Evolutionary conservation across 192 early-diverging fungal genomes (phyloP).

Genomic region (Backusella mclennaniae): DNA sequence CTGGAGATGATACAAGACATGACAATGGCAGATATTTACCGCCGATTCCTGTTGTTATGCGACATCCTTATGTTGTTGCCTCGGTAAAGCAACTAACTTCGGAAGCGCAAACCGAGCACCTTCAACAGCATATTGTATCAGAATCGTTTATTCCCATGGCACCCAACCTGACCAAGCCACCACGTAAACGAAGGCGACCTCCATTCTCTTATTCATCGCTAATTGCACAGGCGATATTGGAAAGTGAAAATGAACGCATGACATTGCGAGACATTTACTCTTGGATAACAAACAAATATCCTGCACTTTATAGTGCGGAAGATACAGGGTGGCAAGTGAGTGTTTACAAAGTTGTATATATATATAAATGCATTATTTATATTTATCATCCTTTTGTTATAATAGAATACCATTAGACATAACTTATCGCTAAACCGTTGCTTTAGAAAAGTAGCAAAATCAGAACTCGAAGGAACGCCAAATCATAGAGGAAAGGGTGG

Average conservation of each 20-base stretch:
- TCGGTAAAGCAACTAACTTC: conserved; percentile 27
- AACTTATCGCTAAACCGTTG: conserved; percentile 85
- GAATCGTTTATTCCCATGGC: conserved; percentile 38
- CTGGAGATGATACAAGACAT: neutral
- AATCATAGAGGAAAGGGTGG: conserved; percentile 59
- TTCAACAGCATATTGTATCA: conserved; percentile 33
- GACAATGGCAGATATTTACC: conserved; percentile 9
- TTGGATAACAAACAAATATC: conserved; percentile 75
- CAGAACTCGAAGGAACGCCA: conserved; percentile 47
- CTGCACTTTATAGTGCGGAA: conserved; percentile 68
- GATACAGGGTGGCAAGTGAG: conserved; percentile 82
- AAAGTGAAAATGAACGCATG: conserved; percentile 55
- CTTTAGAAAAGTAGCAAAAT: conserved; percentile 72
- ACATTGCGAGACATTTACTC: conserved; percentile 87
- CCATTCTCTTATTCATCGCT: conserved; percentile 82
- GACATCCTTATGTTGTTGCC: conserved; percentile 21
- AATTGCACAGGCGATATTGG: conserved; percentile 79
- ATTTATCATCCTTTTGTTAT: neutral
- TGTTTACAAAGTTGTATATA: neutral
- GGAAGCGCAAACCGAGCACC: conserved; percentile 27
- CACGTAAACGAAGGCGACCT: conserved; percentile 45
- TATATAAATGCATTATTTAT: neutral
- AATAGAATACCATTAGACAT: conserved; percentile 87
- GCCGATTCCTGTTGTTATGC: conserved; percentile 33
- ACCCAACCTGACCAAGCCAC: conserved; percentile 22